phyloP scores from a whole-genome alignment of 805 yeast genomes.

The Yarrowia sp. region DNA sequence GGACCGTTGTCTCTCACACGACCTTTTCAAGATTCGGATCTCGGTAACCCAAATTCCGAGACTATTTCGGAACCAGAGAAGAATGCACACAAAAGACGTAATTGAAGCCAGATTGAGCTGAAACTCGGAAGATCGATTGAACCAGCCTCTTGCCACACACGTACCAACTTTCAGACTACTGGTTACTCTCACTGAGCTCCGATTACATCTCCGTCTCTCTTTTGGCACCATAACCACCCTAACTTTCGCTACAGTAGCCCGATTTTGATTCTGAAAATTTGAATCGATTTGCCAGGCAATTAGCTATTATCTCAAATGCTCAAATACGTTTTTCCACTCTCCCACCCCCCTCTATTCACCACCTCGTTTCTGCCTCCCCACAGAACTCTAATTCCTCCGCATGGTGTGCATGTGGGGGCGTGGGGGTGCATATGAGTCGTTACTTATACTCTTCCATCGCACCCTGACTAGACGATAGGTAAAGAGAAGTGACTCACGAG shows the following conservation, averaged over 20 bases:
- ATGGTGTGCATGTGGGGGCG: constrained; percentile 3
- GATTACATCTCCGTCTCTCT: neutral
- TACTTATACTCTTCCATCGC: neutral
- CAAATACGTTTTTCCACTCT: no score
- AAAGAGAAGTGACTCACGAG: neutral
- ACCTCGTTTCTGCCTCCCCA: neutral
- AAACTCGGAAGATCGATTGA: no score
- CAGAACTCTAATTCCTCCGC: constrained; percentile 13
- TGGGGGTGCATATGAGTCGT: constrained; percentile 13
- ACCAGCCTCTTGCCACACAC: neutral
- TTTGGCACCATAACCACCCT: neutral
- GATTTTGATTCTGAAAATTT: neutral
- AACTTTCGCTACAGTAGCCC: neutral
- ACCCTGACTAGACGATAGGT: neutral
- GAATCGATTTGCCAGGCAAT: neutral
- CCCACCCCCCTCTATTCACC: neutral
- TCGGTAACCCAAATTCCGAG: neutral
- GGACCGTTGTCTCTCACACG: neutral
- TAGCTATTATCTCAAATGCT: no score
- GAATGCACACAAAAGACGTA: no score
- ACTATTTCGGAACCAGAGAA: no score
- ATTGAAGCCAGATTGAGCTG: no score
- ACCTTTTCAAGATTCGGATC: neutral
- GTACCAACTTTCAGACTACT: neutral
- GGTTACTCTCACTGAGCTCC: no score